These are phyloP conservation scores for Aegilops umbellulata DNA, from an alignment of 176 grass and related monocot species.

Conservation along the genomic window DNA sequence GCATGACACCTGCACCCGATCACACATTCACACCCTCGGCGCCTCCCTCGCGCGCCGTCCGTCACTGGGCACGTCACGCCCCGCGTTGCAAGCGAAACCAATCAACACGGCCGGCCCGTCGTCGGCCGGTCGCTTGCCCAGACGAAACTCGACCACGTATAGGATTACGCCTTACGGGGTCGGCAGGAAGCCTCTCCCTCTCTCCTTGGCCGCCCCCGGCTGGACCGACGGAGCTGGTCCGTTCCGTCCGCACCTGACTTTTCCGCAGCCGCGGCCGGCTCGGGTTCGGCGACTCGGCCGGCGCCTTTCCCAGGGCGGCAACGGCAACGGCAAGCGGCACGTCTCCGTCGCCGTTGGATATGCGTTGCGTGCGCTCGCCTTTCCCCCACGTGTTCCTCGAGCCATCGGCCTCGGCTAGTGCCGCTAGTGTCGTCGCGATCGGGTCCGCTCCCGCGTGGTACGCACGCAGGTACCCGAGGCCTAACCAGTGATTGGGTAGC, in stretches of 20 bases:
- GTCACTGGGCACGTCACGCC: conserved; percentile 23
- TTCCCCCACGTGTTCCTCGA: conserved; percentile 45
- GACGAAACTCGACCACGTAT: not conserved
- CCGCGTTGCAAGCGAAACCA: not conserved
- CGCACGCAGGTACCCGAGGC: not conserved
- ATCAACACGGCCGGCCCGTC: not conserved
- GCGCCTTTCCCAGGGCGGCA: not conserved
- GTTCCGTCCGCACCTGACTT: not conserved
- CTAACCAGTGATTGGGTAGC: not conserved
- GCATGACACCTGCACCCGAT: not conserved
- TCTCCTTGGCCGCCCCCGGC: not conserved
- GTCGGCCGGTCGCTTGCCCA: not conserved
- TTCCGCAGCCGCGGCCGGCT: not conserved
- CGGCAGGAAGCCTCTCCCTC: not conserved
- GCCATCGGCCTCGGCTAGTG: not conserved
- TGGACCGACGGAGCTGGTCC: not conserved
- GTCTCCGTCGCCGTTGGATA: conserved; percentile 3
- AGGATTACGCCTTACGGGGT: not conserved
- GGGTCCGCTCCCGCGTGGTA: not conserved
- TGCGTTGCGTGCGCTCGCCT: not conserved
- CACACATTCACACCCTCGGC: not conserved
- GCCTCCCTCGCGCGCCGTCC: not conserved
- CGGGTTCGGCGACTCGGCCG: not conserved
- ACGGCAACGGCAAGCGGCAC: conserved; percentile 5
- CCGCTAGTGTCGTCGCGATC: not conserved